Evolutionary conservation across 495 filamentous ascomycete genomes (phyloP), one percentile per base, ranked within the genome.

Genomic region (Neurospora sp.): DNA sequence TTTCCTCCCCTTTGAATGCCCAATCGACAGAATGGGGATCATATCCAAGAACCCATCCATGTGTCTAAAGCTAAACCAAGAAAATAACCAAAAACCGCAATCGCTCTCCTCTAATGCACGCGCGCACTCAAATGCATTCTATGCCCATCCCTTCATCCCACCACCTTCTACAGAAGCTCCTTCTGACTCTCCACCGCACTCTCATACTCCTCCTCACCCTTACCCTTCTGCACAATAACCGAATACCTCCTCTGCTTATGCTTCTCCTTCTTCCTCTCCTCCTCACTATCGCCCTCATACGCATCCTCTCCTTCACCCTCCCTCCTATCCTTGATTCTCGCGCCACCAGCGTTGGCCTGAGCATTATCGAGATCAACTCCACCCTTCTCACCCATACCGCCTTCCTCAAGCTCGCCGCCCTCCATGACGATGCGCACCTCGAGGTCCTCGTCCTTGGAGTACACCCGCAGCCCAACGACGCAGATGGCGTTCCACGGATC

Each of bases 401-500:
- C 83, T 75, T 86, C 84, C 37, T 79, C 79, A 39, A 86, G 82
- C 75, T 84, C 80, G 71, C 84, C 85, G 49, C 84, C 84, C 77
- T 86, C 84, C 76, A 86, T 80, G 46, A 87, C 84, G 40, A 86
- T 81, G 72, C 82, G 81, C 62, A 87, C 73, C 74, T 85, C 84
- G 23, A 87, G 75, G 39, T 82, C 78, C 44, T 84, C 79, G 74
- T 87, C 85, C 76, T 84, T 84, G 18, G 84, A 86, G 78, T 87
- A 87, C 5, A 86, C 83, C 9, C 84, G 82, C 75, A 87, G 80
- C 2, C 85, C 84, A 2, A 86, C 81, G 27, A 87, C 83, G 77
- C 83, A 84, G 75, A 87, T 83, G 41, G 84, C 84, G 70, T 87
- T 87, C 85, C 85, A 87, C 39, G 85, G 85, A 54, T 84, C 84